These are phyloP conservation scores for Oidiodendron maius DNA, from an alignment of 495 filamentous ascomycete species.

Conservation along the genomic window DNA sequence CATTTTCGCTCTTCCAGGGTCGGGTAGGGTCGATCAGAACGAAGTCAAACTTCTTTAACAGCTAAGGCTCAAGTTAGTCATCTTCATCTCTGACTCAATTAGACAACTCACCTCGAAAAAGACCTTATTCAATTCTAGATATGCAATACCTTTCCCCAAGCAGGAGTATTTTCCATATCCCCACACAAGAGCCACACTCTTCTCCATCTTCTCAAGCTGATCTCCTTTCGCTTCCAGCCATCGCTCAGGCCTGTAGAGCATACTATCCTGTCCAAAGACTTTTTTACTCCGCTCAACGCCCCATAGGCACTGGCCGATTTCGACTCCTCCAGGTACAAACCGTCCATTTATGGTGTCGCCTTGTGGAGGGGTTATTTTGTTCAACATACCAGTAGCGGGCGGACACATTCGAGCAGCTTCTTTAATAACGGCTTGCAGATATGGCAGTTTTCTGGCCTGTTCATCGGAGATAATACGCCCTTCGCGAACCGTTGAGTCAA, in stretches of 20 bases:
- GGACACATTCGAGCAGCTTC: constrained; percentile 35
- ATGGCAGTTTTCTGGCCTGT: constrained; percentile 38
- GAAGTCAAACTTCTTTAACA: constrained; percentile 49
- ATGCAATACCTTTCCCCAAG: constrained; percentile 37
- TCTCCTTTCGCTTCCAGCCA: constrained; percentile 40
- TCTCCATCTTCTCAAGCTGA: constrained; percentile 31
- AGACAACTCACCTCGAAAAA: constrained; percentile 50
- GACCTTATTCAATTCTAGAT: constrained; percentile 45
- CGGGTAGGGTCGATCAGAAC: constrained; percentile 39
- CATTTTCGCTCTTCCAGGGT: constrained; percentile 30
- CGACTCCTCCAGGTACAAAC: constrained; percentile 45
- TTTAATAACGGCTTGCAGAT: constrained; percentile 42
- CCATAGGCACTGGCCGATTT: constrained; percentile 36
- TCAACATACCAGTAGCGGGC: constrained; percentile 28
- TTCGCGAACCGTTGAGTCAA: constrained; percentile 32
- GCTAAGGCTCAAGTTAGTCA: constrained; percentile 22
- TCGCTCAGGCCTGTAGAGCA: constrained; percentile 48
- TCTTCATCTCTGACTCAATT: neutral
- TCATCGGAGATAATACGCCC: constrained; percentile 30
- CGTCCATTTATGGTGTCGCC: constrained; percentile 43
- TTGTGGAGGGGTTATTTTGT: constrained; percentile 37
- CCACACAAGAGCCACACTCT: constrained; percentile 29
- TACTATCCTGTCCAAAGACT: constrained; percentile 42
- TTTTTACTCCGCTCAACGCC: constrained; percentile 24
- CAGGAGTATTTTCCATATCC: constrained; percentile 39